A percentile compares a stretch with the other conserved stretches of the same genome.
Conservation (phyloP, 2,329 filamentous ascomycete genomes). For the Neofusicoccum cordaticola region DNA sequence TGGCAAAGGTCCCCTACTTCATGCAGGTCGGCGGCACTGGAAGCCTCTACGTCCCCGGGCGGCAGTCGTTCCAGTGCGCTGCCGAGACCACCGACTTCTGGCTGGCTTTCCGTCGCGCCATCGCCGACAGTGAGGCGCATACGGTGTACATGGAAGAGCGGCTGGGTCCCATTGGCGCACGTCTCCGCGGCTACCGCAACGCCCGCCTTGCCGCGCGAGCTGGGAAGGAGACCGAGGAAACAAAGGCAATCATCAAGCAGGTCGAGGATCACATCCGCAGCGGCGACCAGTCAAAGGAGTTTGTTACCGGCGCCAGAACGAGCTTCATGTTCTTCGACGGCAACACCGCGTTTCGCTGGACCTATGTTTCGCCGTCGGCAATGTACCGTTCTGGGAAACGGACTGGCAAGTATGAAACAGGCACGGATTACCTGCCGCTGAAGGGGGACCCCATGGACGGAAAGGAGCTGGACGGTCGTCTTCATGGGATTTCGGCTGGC, state of each 20-base stretch:
- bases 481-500: slow-evolving; percentile 33
- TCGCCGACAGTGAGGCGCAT: slow-evolving; percentile 33
- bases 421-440: slow-evolving; percentile 32
- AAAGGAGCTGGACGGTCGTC: slow-evolving; percentile 28
- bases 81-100: slow-evolving; percentile 35
- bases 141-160: slow-evolving; percentile 36
- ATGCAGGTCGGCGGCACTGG: slow-evolving; percentile 36
- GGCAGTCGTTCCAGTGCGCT: slow-evolving; percentile 18
- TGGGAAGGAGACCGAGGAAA: slow-evolving; percentile 17
- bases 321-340: slow-evolving; percentile 38
- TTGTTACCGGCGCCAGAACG: slow-evolving; percentile 34
- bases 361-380: slow-evolving; percentile 33
- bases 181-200: slow-evolving; percentile 27
- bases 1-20: slow-evolving; percentile 29
- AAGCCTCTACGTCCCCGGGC: slow-evolving; percentile 30
- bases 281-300: slow-evolving; percentile 29
- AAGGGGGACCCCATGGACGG: slow-evolving; percentile 25
- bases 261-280: slow-evolving; percentile 23
- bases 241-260: not conserved
- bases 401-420: slow-evolving; percentile 33
- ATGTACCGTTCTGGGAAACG: slow-evolving; percentile 33
- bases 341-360: slow-evolving; percentile 33
- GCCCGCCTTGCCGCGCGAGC: slow-evolving; percentile 26
- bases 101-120: slow-evolving; percentile 34
- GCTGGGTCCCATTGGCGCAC: slow-evolving; percentile 29